Conservation (phyloP, 1,284 basidiomycete genomes). For the Trichosporon sp. region DNA sequence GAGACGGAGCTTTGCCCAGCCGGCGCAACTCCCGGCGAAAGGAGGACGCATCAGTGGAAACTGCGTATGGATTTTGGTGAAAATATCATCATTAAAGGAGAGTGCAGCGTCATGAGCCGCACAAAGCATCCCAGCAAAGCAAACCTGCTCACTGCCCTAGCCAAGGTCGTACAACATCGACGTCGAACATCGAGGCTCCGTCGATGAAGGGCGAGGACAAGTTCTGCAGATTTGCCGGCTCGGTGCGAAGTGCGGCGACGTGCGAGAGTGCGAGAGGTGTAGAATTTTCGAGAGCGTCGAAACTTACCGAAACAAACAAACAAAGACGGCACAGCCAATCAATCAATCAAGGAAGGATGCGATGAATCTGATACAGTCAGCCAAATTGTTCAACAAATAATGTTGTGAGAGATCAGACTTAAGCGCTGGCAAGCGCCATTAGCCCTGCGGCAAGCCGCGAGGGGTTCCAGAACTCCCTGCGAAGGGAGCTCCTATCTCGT, state of each 20-base stretch:
- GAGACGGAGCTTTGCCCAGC: conserved; percentile 21
- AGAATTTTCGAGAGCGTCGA: background rate
- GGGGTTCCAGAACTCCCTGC: conserved; percentile 45
- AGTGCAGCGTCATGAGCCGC: background rate
- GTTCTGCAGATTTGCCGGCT: background rate
- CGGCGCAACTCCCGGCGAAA: conserved; percentile 42
- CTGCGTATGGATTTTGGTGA: conserved; percentile 50
- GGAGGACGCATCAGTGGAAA: conserved; percentile 51
- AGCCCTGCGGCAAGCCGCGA: conserved; percentile 34
- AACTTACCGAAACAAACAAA: conserved; percentile 6
- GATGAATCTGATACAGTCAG: conserved; percentile 11
- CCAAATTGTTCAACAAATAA: background rate
- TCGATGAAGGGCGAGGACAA: background rate
- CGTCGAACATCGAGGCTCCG: background rate
- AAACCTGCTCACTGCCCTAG: background rate
- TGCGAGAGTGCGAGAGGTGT: background rate
- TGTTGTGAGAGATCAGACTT: conserved; percentile 42
- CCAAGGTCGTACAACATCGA: background rate
- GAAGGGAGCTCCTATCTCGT: conserved; percentile 49
- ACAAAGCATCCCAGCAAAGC: background rate
- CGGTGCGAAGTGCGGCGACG: background rate
- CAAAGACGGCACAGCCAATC: background rate
- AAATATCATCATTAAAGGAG: conserved; percentile 40
- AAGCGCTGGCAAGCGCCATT: conserved; percentile 50
- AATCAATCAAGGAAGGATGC: background rate